Conservation (phyloP, 177 flowering plant genomes). For the Vitis hybrid region DNA sequence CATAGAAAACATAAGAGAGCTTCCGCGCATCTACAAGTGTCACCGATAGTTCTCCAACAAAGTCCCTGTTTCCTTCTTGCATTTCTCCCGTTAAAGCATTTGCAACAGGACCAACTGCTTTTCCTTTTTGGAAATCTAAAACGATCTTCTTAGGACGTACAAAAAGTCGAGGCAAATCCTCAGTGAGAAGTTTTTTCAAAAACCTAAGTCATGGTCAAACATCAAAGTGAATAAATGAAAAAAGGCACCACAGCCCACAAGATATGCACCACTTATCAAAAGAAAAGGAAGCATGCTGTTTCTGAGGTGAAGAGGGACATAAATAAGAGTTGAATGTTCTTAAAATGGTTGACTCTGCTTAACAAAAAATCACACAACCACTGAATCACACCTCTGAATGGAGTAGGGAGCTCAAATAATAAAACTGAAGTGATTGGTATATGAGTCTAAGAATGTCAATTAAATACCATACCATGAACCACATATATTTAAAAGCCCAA, state of each 20-base stretch:
- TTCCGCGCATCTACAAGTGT: slow-evolving; percentile 94
- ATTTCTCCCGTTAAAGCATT: slow-evolving; percentile 58
- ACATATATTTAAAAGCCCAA: too few species aligned
- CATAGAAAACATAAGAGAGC: slow-evolving; percentile 71
- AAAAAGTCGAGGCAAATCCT: slow-evolving; percentile 88
- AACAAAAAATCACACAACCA: too few species aligned
- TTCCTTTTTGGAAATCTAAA: slow-evolving; percentile 86
- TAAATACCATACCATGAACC: too few species aligned
- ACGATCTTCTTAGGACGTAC: slow-evolving; percentile 95
- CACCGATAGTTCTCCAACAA: slow-evolving; percentile 90
- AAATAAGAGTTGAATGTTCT: too few species aligned
- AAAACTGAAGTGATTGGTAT: too few species aligned
- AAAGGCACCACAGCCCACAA: neutral
- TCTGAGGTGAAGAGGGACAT: too few species aligned
- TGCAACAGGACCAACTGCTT: slow-evolving; percentile 78
- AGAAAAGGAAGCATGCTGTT: neutral
- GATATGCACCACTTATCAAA: neutral
- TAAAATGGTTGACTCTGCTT: too few species aligned
- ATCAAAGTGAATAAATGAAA: neutral
- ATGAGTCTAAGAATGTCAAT: too few species aligned
- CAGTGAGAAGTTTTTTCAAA: slow-evolving; percentile 90
- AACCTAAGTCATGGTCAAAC: slow-evolving; percentile 47
- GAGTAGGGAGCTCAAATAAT: too few species aligned
- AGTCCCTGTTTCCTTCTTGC: slow-evolving; percentile 84
- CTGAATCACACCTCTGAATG: too few species aligned